Evolutionary conservation across 768 basidiomycete genomes (phyloP).

Genomic region (Filobasidium wieringae): DNA sequence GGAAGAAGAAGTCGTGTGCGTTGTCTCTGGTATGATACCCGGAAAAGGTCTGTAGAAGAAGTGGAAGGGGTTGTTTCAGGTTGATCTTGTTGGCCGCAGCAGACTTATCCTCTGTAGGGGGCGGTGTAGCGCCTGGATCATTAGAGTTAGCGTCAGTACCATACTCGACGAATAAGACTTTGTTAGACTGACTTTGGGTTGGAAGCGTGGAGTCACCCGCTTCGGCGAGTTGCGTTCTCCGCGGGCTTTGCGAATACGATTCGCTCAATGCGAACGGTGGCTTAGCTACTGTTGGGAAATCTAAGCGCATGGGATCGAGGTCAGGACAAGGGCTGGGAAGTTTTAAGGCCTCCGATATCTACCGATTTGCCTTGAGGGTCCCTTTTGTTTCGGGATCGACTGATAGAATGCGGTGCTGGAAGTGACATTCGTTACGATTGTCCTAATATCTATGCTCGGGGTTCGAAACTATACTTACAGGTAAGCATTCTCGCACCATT

Average conservation of each 20-base stretch:
- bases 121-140: too few relatives aligned
- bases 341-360: neutral
- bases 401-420: slow-evolving; percentile 37
- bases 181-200: slow-evolving; percentile 11
- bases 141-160: too few relatives aligned
- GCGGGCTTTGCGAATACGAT: slow-evolving; percentile 52
- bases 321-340: slow-evolving; percentile 9
- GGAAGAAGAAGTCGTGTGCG: slow-evolving; percentile 46
- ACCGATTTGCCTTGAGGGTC: neutral
- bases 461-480: slow-evolving; percentile 60
- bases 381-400: slow-evolving; percentile 10
- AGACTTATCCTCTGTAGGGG: neutral
- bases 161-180: too few relatives aligned
- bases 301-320: too few relatives aligned
- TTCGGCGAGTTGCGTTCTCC: slow-evolving; percentile 55
- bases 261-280: slow-evolving; percentile 45
- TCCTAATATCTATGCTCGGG: slow-evolving; percentile 13
- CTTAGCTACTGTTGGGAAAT: slow-evolving; percentile 31
- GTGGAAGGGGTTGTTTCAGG: slow-evolving; percentile 55
- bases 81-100: slow-evolving; percentile 11
- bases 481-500: slow-evolving; percentile 95
- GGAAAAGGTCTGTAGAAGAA: slow-evolving; percentile 67
- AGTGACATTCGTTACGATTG: neutral
- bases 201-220: slow-evolving; percentile 54
- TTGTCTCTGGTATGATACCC: slow-evolving; percentile 48